A percentile compares a stretch with the other conserved stretches of the same genome.
Conservation (phyloP, 2,329 filamentous ascomycete species). For the Ceratocystis lukuohia region DNA sequence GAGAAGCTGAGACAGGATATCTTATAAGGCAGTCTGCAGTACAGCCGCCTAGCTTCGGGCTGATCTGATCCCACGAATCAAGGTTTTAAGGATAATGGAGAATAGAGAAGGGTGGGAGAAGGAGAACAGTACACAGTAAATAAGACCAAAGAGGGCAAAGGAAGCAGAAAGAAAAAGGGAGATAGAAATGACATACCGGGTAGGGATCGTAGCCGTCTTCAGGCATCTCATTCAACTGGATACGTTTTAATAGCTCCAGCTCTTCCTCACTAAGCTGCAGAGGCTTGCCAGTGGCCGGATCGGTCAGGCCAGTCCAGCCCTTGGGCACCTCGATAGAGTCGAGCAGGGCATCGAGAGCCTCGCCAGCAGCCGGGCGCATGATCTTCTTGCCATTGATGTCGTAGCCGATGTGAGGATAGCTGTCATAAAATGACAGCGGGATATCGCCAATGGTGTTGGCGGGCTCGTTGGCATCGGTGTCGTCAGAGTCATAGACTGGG, state of each 20-base stretch:
- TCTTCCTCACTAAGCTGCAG: constrained; percentile 78
- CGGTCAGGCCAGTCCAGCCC: constrained; percentile 92
- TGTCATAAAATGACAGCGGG: constrained; percentile 86
- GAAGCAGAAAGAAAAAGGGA: neutral
- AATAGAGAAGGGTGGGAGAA: neutral
- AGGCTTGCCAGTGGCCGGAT: constrained; percentile 86
- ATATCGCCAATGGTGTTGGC: constrained; percentile 93
- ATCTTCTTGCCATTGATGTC: constrained; percentile 98
- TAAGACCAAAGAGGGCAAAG: neutral
- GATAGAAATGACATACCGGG: constrained; percentile 42
- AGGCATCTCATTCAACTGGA: constrained; percentile 79
- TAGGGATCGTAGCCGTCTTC: constrained; percentile 88
- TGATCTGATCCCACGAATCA: no score
- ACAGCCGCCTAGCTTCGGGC: no score
- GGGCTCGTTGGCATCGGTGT: constrained; percentile 66
- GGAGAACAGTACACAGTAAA: neutral
- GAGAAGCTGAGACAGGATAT: neutral
- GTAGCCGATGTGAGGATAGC: constrained; percentile 96
- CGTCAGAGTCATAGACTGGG: constrained; percentile 90
- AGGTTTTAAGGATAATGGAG: neutral
- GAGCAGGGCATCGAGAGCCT: constrained; percentile 81
- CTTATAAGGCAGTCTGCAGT: no score
- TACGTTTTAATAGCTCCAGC: constrained; percentile 70
- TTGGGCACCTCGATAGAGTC: constrained; percentile 95
- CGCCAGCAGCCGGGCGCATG: constrained; percentile 84